phyloP scores from a whole-genome alignment of 2,329 filamentous ascomycete species.

The Saccharata proteae region DNA sequence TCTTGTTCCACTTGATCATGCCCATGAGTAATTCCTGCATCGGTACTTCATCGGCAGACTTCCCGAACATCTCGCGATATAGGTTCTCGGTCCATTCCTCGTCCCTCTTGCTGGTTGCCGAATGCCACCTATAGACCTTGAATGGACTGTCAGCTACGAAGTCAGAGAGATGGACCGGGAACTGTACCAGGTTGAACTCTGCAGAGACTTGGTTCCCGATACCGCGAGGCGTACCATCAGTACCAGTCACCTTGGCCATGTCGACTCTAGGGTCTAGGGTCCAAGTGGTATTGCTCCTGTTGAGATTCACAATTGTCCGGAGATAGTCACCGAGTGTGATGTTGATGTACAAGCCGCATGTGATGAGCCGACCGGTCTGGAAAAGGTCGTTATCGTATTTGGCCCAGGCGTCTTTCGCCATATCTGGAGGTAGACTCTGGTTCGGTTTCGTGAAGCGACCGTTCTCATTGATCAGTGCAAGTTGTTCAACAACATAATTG shows the following conservation, averaged over 20 bases:
- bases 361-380: conserved; percentile 35
- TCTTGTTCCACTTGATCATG: conserved; percentile 48
- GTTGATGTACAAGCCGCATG: conserved; percentile 40
- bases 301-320: conserved; percentile 62
- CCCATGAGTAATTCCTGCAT: conserved; percentile 48
- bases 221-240: conserved; percentile 51
- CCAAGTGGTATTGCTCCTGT: conserved; percentile 62
- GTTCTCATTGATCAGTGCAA: conserved; percentile 71
- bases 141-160: too few species aligned
- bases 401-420: conserved; percentile 24
- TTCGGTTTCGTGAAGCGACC: conserved; percentile 60
- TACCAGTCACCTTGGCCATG: conserved; percentile 45
- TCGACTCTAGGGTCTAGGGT: conserved; percentile 63
- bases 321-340: conserved; percentile 70
- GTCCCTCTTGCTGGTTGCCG: conserved; percentile 59
- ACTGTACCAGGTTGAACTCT: conserved; percentile 79
- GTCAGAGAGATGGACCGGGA: too few species aligned
- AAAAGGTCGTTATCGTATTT: conserved; percentile 33
- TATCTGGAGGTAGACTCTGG: conserved; percentile 18
- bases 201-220: conserved; percentile 72
- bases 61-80: conserved; percentile 19
- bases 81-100: conserved; percentile 61
- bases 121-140: conserved; percentile 83
- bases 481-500: conserved; percentile 67
- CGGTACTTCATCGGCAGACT: conserved; percentile 42